These are phyloP conservation scores for Blastomyces emzantsi DNA, from an alignment of 2,329 filamentous ascomycete species.

Conservation along the genomic window DNA sequence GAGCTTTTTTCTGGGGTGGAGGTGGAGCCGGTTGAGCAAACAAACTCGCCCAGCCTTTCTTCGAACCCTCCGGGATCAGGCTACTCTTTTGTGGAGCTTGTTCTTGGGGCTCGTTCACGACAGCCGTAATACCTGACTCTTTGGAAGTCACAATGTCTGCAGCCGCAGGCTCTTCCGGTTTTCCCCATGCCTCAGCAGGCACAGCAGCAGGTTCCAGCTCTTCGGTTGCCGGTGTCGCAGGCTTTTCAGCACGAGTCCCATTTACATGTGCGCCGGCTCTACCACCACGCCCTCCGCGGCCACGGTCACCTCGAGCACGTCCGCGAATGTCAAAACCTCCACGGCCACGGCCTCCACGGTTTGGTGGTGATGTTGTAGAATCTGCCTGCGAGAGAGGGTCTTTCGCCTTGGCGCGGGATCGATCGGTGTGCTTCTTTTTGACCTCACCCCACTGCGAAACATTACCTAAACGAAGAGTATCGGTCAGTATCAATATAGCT, in stretches of 20 bases:
- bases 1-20: slow-evolving; percentile 43
- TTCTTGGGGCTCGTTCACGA: slow-evolving; percentile 10
- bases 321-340: slow-evolving; percentile 40
- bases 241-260: slow-evolving; percentile 33
- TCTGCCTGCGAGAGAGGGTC: slow-evolving; percentile 31
- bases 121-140: slow-evolving; percentile 19
- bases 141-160: slow-evolving; percentile 20
- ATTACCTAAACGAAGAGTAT: slow-evolving; percentile 31
- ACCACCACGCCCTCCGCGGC: slow-evolving; percentile 40
- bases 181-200: slow-evolving; percentile 15
- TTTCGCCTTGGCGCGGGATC: slow-evolving; percentile 39
- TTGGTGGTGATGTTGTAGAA: slow-evolving; percentile 25
- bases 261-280: slow-evolving; percentile 36
- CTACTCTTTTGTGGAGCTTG: slow-evolving; percentile 25
- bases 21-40: slow-evolving; percentile 54
- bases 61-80: slow-evolving; percentile 32
- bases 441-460: slow-evolving; percentile 46
- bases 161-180: slow-evolving; percentile 18
- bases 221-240: slow-evolving; percentile 16
- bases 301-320: slow-evolving; percentile 41
- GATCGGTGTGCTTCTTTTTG: slow-evolving; percentile 43
- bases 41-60: slow-evolving; percentile 62
- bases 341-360: slow-evolving; percentile 38
- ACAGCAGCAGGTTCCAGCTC: slow-evolving; percentile 5
- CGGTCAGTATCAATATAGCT: neutral